phyloP scores from a whole-genome alignment of 345 rosid genomes.

The Eucalyptus paniculata region DNA sequence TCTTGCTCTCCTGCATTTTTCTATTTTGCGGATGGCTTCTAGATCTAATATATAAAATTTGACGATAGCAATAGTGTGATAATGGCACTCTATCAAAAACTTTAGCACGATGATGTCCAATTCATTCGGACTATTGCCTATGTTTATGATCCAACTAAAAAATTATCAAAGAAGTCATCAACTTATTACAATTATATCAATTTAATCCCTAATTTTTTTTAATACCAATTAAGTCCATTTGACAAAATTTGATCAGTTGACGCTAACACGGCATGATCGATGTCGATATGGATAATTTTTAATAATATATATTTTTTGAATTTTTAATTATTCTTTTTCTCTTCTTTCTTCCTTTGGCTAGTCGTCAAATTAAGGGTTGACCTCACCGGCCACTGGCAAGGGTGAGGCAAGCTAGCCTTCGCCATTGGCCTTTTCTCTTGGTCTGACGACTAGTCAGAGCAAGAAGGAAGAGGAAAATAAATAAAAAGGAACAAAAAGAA shows the following conservation, averaged over 20 bases:
- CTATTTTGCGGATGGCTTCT: neutral
- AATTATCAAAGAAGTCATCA: neutral
- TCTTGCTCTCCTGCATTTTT: neutral
- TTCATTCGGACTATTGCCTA: no score
- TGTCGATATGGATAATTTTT: rapidly evolving
- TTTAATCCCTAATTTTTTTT: rapidly evolving
- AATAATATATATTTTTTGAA: no score
- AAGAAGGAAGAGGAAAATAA: neutral
- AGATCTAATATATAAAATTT: neutral
- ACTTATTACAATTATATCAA: neutral
- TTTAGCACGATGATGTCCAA: neutral
- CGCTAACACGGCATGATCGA: rapidly evolving
- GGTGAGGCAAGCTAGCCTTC: neutral
- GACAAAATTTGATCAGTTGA: neutral
- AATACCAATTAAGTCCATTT: no score
- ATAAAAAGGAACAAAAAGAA: no score
- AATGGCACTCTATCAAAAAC: neutral
- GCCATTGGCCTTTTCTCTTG: no score
- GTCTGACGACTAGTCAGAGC: rapidly evolving
- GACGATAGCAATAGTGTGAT: neutral
- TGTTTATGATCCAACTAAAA: rapidly evolving
- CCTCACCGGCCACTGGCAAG: neutral
- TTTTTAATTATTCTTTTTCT: no score
- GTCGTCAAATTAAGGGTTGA: rapidly evolving
- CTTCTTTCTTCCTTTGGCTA: neutral